Percentiles rank a stretch among this genome's conserved stretches.
Evolutionary conservation across 495 filamentous ascomycete species (phyloP).

Genomic region (Talaromyces borbonicus): DNA sequence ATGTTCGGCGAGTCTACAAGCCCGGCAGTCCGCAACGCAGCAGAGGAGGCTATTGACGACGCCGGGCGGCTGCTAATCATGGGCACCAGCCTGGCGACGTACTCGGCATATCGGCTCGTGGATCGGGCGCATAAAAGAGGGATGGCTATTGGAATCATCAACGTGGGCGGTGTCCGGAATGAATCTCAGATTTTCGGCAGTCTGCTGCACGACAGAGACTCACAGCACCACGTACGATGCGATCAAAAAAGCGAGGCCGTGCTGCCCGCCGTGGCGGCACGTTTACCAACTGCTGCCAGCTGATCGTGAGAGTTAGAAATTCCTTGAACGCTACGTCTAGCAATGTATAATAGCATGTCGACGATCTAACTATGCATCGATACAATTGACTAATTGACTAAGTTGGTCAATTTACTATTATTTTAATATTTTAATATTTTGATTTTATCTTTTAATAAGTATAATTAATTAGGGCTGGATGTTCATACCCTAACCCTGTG

Average conservation of each 20-base stretch:
- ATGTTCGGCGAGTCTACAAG: conserved; percentile 94
- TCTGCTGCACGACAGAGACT: conserved; percentile 14
- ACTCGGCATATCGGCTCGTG: conserved; percentile 85
- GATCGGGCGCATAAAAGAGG: conserved; percentile 70
- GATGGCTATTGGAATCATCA: conserved; percentile 79
- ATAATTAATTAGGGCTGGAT: no score
- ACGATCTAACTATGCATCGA: no score
- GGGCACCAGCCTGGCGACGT: conserved; percentile 86
- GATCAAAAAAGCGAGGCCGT: conserved; percentile 28
- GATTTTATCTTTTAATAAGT: no score
- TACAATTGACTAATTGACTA: no score
- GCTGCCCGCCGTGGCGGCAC: conserved; percentile 25
- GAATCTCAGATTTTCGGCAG: conserved; percentile 59
- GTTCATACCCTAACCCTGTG: no score
- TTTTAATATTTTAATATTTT: no score
- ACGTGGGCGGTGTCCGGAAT: conserved; percentile 73
- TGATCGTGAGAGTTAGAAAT: no score
- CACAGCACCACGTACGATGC: conserved; percentile 24
- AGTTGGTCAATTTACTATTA: no score
- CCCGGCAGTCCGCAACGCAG: conserved; percentile 54
- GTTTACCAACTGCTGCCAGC: no score
- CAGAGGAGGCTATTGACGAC: conserved; percentile 68
- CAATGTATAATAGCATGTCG: no score
- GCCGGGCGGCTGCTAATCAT: conserved; percentile 67
- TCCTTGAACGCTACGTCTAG: no score